Evolutionary conservation across 306 rosid genomes (phyloP).

Genomic region (Prunus persica): Prunus_persica_NCBIv2 NC_034010.1:23226501-23227000

Average conservation of each 20-base stretch:
- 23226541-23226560: too few relatives aligned
- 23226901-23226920: constrained; percentile 3
- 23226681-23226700: too few relatives aligned
- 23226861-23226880: constrained; percentile 14
- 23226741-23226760: too few relatives aligned
- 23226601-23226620: not conserved
- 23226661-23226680: too few relatives aligned
- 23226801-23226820: not conserved
- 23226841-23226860: not conserved
- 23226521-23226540: too few relatives aligned
- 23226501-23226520: too few relatives aligned
- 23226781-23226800: not conserved
- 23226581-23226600: too few relatives aligned
- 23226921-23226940: constrained; percentile 4
- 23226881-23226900: not conserved
- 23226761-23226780: too few relatives aligned
- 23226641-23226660: too few relatives aligned
- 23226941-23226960: constrained; percentile 11
- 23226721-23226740: too few relatives aligned
- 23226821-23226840: constrained; percentile 16
- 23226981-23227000: not conserved
- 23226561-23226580: too few relatives aligned
- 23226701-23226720: too few relatives aligned
- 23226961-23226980: not conserved
- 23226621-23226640: not conserved